Percentiles rank a stretch among this genome's conserved stretches.
Conservation (phyloP, 164 flowering plant genomes). For the Vitis rupestris region DNA sequence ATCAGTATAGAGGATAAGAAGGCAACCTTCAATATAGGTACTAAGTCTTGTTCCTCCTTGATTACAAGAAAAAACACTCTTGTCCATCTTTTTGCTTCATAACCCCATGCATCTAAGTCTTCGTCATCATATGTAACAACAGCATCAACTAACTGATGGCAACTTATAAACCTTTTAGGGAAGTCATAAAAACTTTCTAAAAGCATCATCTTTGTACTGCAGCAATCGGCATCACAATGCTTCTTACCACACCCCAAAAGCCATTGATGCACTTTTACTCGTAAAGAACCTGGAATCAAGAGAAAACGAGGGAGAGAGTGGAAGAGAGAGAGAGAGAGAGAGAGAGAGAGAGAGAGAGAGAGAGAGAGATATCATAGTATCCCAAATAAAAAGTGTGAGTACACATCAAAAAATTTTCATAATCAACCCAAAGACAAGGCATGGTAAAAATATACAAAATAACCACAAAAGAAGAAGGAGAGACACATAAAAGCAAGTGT, state of each 20-base stretch:
- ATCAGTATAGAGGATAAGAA: background rate
- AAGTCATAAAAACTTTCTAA: conserved; percentile 48
- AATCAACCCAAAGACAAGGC: no score
- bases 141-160: conserved; percentile 18
- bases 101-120: conserved; percentile 68
- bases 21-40: conserved; percentile 50
- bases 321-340: background rate
- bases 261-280: conserved; percentile 59
- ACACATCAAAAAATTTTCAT: no score
- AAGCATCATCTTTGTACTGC: conserved; percentile 20
- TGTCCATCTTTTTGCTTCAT: conserved; percentile 77
- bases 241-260: conserved; percentile 34
- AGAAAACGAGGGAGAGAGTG: background rate
- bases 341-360: conserved; percentile 4
- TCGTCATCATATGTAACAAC: conserved; percentile 64
- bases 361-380: background rate
- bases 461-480: no score
- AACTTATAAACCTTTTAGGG: conserved; percentile 42
- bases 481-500: no score
- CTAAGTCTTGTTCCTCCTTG: conserved; percentile 47
- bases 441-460: no score
- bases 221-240: conserved; percentile 17
- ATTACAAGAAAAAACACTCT: conserved; percentile 67
- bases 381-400: background rate
- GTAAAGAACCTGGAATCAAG: conserved; percentile 52